Percentiles rank a stretch among this genome's conserved stretches.
These are phyloP conservation scores for Batkoa obscura DNA, from an alignment of 371 early-diverging fungal species.

Conservation along the genomic window DNA sequence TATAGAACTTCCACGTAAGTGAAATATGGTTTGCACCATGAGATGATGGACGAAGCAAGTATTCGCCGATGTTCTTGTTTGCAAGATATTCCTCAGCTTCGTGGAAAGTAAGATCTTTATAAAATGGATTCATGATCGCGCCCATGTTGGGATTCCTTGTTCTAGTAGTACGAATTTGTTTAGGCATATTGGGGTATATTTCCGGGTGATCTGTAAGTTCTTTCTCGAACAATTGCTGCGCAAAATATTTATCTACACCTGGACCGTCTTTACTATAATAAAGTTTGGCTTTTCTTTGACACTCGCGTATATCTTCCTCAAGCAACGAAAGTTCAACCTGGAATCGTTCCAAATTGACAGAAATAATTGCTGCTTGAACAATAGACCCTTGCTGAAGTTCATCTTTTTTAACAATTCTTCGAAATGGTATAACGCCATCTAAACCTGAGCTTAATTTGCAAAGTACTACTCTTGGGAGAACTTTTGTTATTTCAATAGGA, in stretches of 20 bases:
- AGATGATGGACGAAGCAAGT: slow-evolving; percentile 86
- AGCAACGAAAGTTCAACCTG: slow-evolving; percentile 49
- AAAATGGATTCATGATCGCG: slow-evolving; percentile 64
- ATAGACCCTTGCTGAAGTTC: slow-evolving; percentile 41
- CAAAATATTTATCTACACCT: slow-evolving; percentile 30
- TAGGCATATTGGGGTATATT: neutral
- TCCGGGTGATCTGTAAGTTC: slow-evolving; percentile 6
- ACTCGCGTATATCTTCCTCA: slow-evolving; percentile 17
- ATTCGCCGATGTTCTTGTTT: slow-evolving; percentile 44
- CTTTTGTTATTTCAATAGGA: slow-evolving; percentile 33
- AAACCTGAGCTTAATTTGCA: slow-evolving; percentile 60
- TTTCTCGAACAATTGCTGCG: slow-evolving; percentile 18
- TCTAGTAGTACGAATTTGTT: neutral
- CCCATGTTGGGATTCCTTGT: slow-evolving; percentile 33
- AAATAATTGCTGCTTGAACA: slow-evolving; percentile 49
- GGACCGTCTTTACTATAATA: slow-evolving; percentile 34
- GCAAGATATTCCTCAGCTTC: slow-evolving; percentile 60
- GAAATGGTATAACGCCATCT: slow-evolving; percentile 57
- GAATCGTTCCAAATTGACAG: slow-evolving; percentile 58
- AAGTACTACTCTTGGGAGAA: slow-evolving; percentile 51
- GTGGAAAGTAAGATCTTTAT: slow-evolving; percentile 43
- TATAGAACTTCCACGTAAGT: slow-evolving; percentile 83
- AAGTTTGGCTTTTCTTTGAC: slow-evolving; percentile 41
- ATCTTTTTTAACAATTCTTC: slow-evolving; percentile 35
- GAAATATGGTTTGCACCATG: slow-evolving; percentile 69